Evolutionary conservation across 2,329 filamentous ascomycete species (phyloP).

Genomic region (Pestalotiopsis sp.): DNA sequence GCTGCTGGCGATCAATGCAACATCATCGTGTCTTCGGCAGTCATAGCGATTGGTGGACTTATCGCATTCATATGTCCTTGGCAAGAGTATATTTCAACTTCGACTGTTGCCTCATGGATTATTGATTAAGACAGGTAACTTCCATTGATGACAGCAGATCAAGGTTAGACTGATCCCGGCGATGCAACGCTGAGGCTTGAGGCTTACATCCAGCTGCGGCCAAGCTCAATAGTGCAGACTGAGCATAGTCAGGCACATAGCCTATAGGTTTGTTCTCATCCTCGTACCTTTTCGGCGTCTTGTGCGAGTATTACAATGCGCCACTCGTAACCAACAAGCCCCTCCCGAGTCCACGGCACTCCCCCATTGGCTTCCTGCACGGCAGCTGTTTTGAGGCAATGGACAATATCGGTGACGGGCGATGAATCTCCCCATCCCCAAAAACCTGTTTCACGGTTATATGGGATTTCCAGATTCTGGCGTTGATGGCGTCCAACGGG

Average conservation of each 20-base stretch:
- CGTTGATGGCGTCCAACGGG: neutral
- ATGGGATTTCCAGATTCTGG: neutral
- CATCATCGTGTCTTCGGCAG: neutral
- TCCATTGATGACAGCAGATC: too few relatives aligned
- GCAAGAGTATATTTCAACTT: slow-evolving; percentile 8
- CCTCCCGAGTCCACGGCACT: neutral
- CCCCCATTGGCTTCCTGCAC: neutral
- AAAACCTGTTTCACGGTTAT: neutral
- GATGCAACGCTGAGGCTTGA: slow-evolving; percentile 1
- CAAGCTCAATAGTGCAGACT: slow-evolving; percentile 2
- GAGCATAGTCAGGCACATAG: neutral
- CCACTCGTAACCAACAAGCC: neutral
- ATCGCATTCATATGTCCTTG: neutral
- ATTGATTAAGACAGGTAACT: neutral
- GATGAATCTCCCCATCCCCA: neutral
- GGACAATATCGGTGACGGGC: neutral
- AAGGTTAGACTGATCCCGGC: neutral
- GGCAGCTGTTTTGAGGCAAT: neutral
- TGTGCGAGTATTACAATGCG: neutral
- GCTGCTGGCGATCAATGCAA: neutral
- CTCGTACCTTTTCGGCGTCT: neutral
- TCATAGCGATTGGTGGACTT: slow-evolving; percentile 3
- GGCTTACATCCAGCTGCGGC: neutral
- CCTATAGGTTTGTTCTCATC: neutral
- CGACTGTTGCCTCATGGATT: neutral